phyloP scores from a whole-genome alignment of 2,329 filamentous ascomycete genomes.

The Neofusicoccum cordaticola region DNA sequence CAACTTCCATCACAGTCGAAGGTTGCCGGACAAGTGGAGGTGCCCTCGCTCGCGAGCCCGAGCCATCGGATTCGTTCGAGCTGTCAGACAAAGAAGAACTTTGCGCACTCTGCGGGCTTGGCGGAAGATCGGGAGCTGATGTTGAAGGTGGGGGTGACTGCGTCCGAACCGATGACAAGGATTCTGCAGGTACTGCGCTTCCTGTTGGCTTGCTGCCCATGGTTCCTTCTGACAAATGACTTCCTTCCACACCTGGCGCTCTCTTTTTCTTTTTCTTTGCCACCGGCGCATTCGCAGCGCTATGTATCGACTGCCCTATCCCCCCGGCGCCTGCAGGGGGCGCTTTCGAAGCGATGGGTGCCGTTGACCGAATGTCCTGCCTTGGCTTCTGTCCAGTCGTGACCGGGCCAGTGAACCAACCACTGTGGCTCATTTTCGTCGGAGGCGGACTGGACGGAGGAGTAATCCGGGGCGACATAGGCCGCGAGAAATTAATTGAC shows the following conservation, averaged over 20 bases:
- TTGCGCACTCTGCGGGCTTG: slow-evolving; percentile 12
- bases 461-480: slow-evolving; percentile 47
- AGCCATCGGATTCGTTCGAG: neutral
- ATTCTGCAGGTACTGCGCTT: slow-evolving; percentile 37
- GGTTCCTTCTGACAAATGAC: slow-evolving; percentile 49
- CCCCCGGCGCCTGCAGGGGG: slow-evolving; percentile 24
- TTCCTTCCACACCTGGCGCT: slow-evolving; percentile 35
- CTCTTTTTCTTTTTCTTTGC: slow-evolving; percentile 42
- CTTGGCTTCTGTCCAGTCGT: slow-evolving; percentile 23
- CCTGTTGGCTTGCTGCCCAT: slow-evolving; percentile 51
- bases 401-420: slow-evolving; percentile 42
- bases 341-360: slow-evolving; percentile 25
- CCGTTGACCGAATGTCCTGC: slow-evolving; percentile 16
- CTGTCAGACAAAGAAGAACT: slow-evolving; percentile 9
- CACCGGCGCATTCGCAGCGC: slow-evolving; percentile 38
- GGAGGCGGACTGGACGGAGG: slow-evolving; percentile 19
- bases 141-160: neutral
- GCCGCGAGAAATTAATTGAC: slow-evolving; percentile 54
- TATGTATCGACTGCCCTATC: slow-evolving; percentile 34
- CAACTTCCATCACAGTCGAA: slow-evolving; percentile 46
- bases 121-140: slow-evolving; percentile 1
- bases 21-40: slow-evolving; percentile 36
- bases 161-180: neutral
- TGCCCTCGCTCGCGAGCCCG: neutral
- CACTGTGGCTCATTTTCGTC: slow-evolving; percentile 22